Evolutionary conservation across 192 early-diverging fungal species (phyloP), one percentile per base, ranked within the genome.

Genomic region (Coemansia sp.): DNA sequence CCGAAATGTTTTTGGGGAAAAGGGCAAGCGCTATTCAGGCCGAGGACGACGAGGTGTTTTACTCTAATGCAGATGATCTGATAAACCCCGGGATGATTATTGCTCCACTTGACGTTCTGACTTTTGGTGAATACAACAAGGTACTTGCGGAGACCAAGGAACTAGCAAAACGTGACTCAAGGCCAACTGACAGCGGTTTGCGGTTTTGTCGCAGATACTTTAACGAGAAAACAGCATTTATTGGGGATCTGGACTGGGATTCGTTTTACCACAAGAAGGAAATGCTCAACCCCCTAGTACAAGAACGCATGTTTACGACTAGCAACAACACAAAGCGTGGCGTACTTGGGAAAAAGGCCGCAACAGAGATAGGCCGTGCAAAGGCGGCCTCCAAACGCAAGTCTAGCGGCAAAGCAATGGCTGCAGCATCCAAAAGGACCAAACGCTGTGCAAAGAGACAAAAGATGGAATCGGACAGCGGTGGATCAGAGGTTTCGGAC

Each of bases 211-310:
- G 71, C 5, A 45, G 77, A 8, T 73, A 69, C 40, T 85, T 76
- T 62, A 74, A 82, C 49, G 78, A 78, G 65, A 68, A 79, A n/a
- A 66, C 73, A 12, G 72, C 69, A 5, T 43, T 57, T 54, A 47
- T 85, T 10, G 74, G 69, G 15, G 70, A 76, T 8, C 46, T 85
- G 13, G 82, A 85, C 41, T 85, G 84, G 84, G 73, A 83, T 8
- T 18, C 19, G 41, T 67, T 83, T 41, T 80, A 83, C 39, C 16
- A 46, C 10, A 40, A 63, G 12, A 51, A 62, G 15, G 46, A 46
- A 51, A 39, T 80, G 39, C 49, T 76, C 4, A 74, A 71, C 40
- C 41, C 64, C 18, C 21, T 15, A 22, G 52, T 47, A 11, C 73
- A 77, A 8, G 68, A 54, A 0, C 63, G 57, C 19, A 66, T 77